Base-by-base conservation (phyloP, 768 basidiomycete genomes). In the Amanita inopinata region DNA sequence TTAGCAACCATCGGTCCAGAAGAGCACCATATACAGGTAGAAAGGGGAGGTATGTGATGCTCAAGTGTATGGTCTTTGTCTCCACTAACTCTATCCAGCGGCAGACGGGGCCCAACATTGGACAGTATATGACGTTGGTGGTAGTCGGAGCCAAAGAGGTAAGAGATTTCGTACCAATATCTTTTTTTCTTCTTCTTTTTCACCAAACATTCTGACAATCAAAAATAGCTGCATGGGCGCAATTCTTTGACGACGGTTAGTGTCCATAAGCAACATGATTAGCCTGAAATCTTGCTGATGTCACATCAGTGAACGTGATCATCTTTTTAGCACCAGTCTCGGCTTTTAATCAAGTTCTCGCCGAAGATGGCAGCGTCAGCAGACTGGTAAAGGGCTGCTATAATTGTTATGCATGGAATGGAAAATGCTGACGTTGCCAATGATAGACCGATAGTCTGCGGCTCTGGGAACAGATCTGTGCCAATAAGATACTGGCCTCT, bases 121-220 rank as follows among this genome's bases (percentile, higher is more conserved):
- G 78, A 64, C 71, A 5, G 72, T 83, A 30, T 82, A 80, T 52
- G 81, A 84, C 47, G 74, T 83, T 12, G 78, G 79, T 17, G 82
- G 80, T 0, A 69, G 70, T 40, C 63, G 71, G 23, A 67, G 68
- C 41, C 73, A 78, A 51, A 59, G 77, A 60, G 73, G 78, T 76
- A 49, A 38, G 63, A 50, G n/a, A n/a, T n/a, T n/a, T n/a, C n/a
- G n/a, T n/a, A n/a, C n/a, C n/a, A n/a, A n/a, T n/a, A n/a, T n/a
- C n/a, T 32, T 19, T 37, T 32, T 14, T 31, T 7, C 45, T 28
- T 22, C 34, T 28, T 27, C 24, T 27, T 34, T 11, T 10, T 15
- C n/a, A 38, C 33, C 30, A 14, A 11, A 33, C 17, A 33, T 40
- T 15, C 37, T 42, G 25, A 44, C 46, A 36, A n/a, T 33, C 4